phyloP scores from a whole-genome alignment of 2,329 filamentous ascomycete genomes.

The Periglandula ipomoeae region DNA sequence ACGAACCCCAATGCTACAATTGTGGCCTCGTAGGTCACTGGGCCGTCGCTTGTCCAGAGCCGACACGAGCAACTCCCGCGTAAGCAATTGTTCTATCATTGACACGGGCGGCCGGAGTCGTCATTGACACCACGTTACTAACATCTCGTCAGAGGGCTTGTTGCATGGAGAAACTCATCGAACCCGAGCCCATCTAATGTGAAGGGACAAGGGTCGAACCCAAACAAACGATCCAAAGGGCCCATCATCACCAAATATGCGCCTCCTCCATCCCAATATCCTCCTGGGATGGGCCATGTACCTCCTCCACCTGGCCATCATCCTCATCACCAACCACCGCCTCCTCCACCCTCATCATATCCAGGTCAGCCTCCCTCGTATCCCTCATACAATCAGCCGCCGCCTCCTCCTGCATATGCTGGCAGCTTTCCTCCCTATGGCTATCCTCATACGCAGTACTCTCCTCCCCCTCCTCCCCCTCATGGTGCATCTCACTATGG shows the following conservation, averaged over 20 bases:
- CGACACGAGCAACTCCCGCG: slow-evolving; percentile 38
- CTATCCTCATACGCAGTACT: slow-evolving; percentile 17
- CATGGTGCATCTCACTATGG: slow-evolving; percentile 11
- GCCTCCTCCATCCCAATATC: slow-evolving; percentile 15
- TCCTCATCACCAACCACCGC: neutral
- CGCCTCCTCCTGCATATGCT: slow-evolving; percentile 11
- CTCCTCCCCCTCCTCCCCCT: slow-evolving; percentile 14
- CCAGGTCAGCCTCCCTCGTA: slow-evolving; percentile 16
- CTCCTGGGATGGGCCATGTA: slow-evolving; percentile 10
- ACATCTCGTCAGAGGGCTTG: slow-evolving; percentile 22
- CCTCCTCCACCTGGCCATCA: slow-evolving; percentile 17
- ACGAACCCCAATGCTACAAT: slow-evolving; percentile 41
- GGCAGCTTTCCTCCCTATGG: slow-evolving; percentile 15
- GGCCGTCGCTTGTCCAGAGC: slow-evolving; percentile 43
- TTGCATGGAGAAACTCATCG: slow-evolving; percentile 27
- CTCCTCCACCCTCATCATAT: slow-evolving; percentile 13
- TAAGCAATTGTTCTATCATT: slow-evolving; percentile 26
- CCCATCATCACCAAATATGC: slow-evolving; percentile 27
- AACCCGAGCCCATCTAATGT: slow-evolving; percentile 15
- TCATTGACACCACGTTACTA: slow-evolving; percentile 5
- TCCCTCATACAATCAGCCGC: slow-evolving; percentile 13
- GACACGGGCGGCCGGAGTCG: neutral
- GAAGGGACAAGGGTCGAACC: slow-evolving; percentile 19
- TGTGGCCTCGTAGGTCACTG: slow-evolving; percentile 43
- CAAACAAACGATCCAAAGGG: slow-evolving; percentile 22